phyloP scores from a whole-genome alignment of 352 stramenopile genomes.

The Ophiocytium majus region DNA sequence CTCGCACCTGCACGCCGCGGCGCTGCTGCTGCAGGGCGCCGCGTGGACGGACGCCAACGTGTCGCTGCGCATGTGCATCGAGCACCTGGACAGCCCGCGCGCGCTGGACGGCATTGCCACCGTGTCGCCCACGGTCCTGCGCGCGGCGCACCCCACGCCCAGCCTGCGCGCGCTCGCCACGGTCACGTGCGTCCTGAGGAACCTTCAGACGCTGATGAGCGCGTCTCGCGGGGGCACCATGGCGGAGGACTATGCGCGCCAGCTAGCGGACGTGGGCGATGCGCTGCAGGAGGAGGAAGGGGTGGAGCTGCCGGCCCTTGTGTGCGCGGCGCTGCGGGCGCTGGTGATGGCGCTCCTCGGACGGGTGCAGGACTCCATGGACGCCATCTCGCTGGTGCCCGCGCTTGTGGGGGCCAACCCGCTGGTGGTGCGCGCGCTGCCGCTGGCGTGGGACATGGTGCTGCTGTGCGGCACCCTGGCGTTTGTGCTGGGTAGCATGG shows the following conservation, averaged over 20 bases:
- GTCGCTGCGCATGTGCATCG: conserved; percentile 38
- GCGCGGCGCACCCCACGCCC: background rate
- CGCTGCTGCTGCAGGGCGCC: background rate
- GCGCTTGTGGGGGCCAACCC: background rate
- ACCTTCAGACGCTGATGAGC: conserved; percentile 22
- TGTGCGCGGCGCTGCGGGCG: conserved; percentile 36
- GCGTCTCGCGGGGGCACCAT: background rate
- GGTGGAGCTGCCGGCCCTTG: conserved; percentile 35
- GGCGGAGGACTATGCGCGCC: background rate
- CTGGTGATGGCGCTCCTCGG: conserved; percentile 45
- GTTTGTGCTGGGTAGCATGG: conserved; percentile 32
- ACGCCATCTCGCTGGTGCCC: background rate
- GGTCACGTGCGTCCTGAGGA: conserved; percentile 41
- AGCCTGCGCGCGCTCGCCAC: conserved; percentile 22
- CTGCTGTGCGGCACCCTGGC: conserved; percentile 35
- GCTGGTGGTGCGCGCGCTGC: conserved; percentile 26
- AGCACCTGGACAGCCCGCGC: conserved; percentile 38
- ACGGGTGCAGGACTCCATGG: background rate
- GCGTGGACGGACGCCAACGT: conserved; percentile 12
- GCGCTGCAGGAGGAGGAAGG: background rate
- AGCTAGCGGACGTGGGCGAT: background rate
- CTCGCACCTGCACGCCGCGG: conserved; percentile 20
- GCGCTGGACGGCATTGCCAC: background rate
- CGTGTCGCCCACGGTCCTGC: background rate
- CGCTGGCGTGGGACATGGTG: conserved; percentile 42